Evolutionary conservation across 2,329 filamentous ascomycete species (phyloP).

Genomic region (Myriosclerotinia scirpicola): DNA sequence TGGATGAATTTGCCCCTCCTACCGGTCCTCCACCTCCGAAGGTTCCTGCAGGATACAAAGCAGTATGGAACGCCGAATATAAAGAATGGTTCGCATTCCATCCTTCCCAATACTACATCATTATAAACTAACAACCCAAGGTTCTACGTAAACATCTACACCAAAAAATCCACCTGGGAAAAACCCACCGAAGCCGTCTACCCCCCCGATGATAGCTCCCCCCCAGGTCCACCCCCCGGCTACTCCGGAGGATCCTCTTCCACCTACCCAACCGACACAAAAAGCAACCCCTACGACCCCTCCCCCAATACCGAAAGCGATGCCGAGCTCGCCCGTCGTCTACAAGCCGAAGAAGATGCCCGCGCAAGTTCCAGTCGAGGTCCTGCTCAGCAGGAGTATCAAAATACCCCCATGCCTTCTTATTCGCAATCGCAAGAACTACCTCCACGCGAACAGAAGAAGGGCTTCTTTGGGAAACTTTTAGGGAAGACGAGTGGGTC

Average conservation of each 20-base stretch:
- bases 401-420: slow-evolving; percentile 36
- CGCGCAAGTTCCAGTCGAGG: slow-evolving; percentile 42
- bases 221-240: slow-evolving; percentile 65
- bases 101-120: not conserved
- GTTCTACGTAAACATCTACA: slow-evolving; percentile 90
- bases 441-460: slow-evolving; percentile 46
- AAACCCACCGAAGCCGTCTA: slow-evolving; percentile 70
- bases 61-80: slow-evolving; percentile 85
- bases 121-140: slow-evolving; percentile 50
- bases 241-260: slow-evolving; percentile 42
- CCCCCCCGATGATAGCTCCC: slow-evolving; percentile 50
- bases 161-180: slow-evolving; percentile 90
- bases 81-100: slow-evolving; percentile 66
- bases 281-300: slow-evolving; percentile 68
- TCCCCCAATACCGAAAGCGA: slow-evolving; percentile 55
- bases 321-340: slow-evolving; percentile 68
- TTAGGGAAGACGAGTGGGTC: slow-evolving; percentile 42
- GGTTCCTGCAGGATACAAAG: slow-evolving; percentile 69
- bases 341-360: slow-evolving; percentile 83
- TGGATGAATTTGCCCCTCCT: slow-evolving; percentile 39
- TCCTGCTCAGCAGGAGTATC: slow-evolving; percentile 33
- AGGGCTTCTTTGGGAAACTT: slow-evolving; percentile 54
- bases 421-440: slow-evolving; percentile 40
- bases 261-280: slow-evolving; percentile 48
- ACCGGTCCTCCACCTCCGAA: slow-evolving; percentile 50